Percentiles rank a stretch among this genome's conserved stretches.
These are phyloP conservation scores for Marasmius tenuissimus DNA, from an alignment of 1,284 basidiomycete species.

Conservation along the genomic window DNA sequence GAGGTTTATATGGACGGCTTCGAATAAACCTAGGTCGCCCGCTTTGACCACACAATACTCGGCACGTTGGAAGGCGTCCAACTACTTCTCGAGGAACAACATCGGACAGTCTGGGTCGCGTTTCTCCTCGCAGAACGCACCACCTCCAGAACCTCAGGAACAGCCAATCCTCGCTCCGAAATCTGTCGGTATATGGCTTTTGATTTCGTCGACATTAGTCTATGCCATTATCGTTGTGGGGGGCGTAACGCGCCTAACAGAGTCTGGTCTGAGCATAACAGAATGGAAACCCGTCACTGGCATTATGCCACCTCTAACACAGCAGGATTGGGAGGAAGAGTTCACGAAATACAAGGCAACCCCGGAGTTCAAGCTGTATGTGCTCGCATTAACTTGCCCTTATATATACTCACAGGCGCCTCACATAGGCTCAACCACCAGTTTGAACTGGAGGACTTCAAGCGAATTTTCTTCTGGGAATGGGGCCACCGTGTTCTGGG, in stretches of 20 bases:
- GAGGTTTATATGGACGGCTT: neutral
- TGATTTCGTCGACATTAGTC: constrained; percentile 82
- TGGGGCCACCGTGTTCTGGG: constrained; percentile 96
- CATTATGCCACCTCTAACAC: constrained; percentile 78
- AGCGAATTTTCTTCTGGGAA: constrained; percentile 98
- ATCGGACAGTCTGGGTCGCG: neutral
- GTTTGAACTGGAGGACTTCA: constrained; percentile 90
- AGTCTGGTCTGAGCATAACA: constrained; percentile 96
- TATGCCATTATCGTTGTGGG: constrained; percentile 95
- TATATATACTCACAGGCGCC: constrained; percentile 2
- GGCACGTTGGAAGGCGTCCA: neutral
- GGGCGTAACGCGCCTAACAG: constrained; percentile 94
- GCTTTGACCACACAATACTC: neutral
- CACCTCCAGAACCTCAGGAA: constrained; percentile 19
- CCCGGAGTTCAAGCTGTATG: constrained; percentile 93
- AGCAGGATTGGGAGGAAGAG: constrained; percentile 83
- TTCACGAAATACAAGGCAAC: constrained; percentile 96
- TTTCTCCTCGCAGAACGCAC: constrained; percentile 6
- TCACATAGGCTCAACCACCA: constrained; percentile 77
- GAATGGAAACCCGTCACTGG: constrained; percentile 98
- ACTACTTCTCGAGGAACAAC: neutral
- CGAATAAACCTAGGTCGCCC: neutral
- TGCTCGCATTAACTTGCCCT: constrained; percentile 15
- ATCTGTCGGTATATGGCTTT: constrained; percentile 80
- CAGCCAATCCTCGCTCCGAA: constrained; percentile 70